Percentiles rank a stretch among this genome's conserved stretches.
These are phyloP conservation scores for Colletotrichum liaoningense DNA, from an alignment of 2,329 filamentous ascomycete species.

Conservation along the genomic window DNA sequence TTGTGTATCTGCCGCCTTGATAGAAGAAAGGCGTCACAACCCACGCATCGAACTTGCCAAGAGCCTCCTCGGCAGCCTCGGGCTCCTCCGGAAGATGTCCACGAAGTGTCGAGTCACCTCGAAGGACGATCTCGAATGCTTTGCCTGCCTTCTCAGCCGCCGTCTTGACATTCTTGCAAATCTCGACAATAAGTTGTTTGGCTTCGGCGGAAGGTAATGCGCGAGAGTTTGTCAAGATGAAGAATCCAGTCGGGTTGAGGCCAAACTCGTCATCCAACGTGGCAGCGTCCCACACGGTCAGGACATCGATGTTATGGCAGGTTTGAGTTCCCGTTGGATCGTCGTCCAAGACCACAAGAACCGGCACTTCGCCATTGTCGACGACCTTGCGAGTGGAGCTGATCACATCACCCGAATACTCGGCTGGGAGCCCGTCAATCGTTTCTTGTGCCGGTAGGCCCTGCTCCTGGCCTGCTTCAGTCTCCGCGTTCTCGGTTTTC, in stretches of 20 bases:
- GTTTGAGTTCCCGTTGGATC: conserved; percentile 72
- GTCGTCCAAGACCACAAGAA: conserved; percentile 59
- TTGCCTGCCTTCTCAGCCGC: conserved; percentile 53
- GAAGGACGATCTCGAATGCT: conserved; percentile 65
- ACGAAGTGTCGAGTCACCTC: conserved; percentile 67
- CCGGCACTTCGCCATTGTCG: conserved; percentile 36
- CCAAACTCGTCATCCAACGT: conserved; percentile 33
- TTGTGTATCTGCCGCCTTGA: conserved; percentile 68
- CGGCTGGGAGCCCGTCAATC: conserved; percentile 39
- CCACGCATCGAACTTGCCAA: conserved; percentile 63
- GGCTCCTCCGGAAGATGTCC: conserved; percentile 68
- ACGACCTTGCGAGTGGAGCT: conserved; percentile 37
- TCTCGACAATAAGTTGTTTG: conserved; percentile 57
- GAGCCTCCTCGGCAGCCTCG: conserved; percentile 60
- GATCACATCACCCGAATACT: conserved; percentile 39
- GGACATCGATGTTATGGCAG: conserved; percentile 66
- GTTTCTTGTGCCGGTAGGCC: conserved; percentile 39
- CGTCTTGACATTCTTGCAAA: conserved; percentile 60
- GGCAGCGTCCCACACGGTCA: conserved; percentile 63
- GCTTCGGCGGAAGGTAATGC: conserved; percentile 63
- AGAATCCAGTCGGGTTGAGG: conserved; percentile 59
- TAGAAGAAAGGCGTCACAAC: conserved; percentile 69
- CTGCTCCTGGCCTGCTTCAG: background rate
- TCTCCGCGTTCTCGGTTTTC: no score
- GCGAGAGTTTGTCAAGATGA: conserved; percentile 70